Base-by-base conservation (phyloP, 23 red algal genomes). In the Gracilaria vermiculophylla region DNA sequence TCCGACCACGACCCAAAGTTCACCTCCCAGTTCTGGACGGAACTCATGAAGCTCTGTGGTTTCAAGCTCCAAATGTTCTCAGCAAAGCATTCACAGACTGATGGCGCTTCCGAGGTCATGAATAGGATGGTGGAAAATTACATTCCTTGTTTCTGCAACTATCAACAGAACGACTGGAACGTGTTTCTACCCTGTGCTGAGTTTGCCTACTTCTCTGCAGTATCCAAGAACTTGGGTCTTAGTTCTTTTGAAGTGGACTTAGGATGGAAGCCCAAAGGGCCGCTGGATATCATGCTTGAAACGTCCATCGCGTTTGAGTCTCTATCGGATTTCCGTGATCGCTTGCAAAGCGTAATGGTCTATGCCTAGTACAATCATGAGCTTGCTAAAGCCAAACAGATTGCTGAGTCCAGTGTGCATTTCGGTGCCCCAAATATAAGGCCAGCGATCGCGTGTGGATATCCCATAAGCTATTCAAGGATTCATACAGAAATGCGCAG, bases 151-250 rank as follows among this genome's bases (percentile, higher is more conserved):
- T 85, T 35, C 29, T 85, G 57, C 61, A 5, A 21, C 15, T 42
- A 45, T 1, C 80, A 47, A 48, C 61, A 85, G 33, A 24, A 85
- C 69, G 56, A 85, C 16, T 85, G 80, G 56, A 60, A 85, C 1
- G 0, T 32, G 4, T 42, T 85, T 25, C 42, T 85, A 13, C 36
- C 61, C 19, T 11, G 19, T 17, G 80, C 80, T 4, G 80, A 85
- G 29, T 85, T 85, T 50, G 55, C 60, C 19, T 85, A 70, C 80
- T 69, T 69, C 49, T 85, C 56, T 21, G 80, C 56, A 49, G 36
- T 31, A 23, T 49, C 61, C 16, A 2, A 66, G 12, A 60, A 69
- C 16, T n/a, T 81, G 16, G 52, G 56, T 33, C 33, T 60, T 2
- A 61, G 11, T 37, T 51, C 77, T 37, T 81, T 81, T 28, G 77